Evolutionary conservation across 495 filamentous ascomycete species (phyloP).

Genomic region (Penicillium paradoxum): DNA sequence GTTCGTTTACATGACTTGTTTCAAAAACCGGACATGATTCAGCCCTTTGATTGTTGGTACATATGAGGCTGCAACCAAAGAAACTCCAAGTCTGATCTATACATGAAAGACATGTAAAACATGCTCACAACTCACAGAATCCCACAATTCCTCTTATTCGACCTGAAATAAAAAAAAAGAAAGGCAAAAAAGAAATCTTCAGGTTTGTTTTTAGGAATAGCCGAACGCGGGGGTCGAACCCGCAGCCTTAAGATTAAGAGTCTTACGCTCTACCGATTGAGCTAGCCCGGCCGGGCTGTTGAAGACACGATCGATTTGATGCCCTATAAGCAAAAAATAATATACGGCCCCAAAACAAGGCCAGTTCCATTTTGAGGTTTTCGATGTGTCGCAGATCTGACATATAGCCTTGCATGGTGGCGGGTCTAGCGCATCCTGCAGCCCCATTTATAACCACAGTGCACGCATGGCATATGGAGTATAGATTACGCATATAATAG

Average conservation of each 20-base stretch:
- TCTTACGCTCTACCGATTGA: conserved; percentile 83
- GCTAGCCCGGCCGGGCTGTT: conserved; percentile 53
- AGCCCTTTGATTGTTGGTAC: too few species aligned
- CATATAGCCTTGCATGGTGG: neutral
- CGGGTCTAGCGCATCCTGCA: neutral
- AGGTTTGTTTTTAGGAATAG: conserved; percentile 20
- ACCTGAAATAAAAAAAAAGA: neutral
- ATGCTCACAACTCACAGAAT: too few species aligned
- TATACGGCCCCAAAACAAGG: neutral
- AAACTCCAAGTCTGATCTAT: too few species aligned
- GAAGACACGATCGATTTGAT: neutral
- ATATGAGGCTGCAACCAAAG: too few species aligned
- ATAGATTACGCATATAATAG: neutral
- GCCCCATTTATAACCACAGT: neutral
- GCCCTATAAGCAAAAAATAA: neutral
- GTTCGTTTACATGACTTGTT: too few species aligned
- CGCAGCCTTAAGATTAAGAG: conserved; percentile 73
- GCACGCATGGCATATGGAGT: neutral
- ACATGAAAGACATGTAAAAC: too few species aligned
- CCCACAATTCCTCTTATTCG: too few species aligned
- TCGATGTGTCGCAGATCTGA: neutral
- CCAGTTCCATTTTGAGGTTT: neutral
- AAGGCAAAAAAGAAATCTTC: neutral
- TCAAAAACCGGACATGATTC: too few species aligned
- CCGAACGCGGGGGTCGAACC: conserved; percentile 54